Conservation (phyloP, 1,284 basidiomycete species). For the Ustilago crameri region DNA sequence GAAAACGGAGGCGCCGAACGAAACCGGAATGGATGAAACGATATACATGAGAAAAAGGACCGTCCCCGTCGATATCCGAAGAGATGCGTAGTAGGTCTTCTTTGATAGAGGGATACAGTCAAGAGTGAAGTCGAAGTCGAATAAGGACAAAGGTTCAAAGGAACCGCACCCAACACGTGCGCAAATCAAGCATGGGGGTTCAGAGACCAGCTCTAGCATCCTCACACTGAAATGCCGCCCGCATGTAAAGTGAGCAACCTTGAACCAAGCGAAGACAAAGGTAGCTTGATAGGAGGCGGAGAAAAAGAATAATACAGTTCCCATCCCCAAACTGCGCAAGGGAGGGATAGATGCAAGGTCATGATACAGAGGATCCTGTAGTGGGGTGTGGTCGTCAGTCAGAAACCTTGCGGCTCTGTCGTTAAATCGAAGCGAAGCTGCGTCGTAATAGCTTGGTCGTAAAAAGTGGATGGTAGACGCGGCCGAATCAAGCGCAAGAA, state of each 20-base stretch:
- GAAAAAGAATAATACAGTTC: constrained; percentile 31
- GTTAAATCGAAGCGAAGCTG: constrained; percentile 2
- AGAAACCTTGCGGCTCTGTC: constrained; percentile 9
- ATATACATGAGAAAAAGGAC: background rate
- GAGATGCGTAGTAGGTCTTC: too few relatives aligned
- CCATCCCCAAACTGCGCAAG: constrained; percentile 10
- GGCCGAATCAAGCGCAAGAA: constrained; percentile 15
- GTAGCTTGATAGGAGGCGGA: background rate
- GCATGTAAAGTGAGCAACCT: too few relatives aligned
- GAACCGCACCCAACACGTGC: background rate
- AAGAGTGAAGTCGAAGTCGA: background rate
- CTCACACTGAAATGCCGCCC: too few relatives aligned
- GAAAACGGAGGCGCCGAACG: constrained; percentile 2
- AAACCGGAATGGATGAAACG: too few relatives aligned
- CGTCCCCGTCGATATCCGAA: constrained; percentile 9
- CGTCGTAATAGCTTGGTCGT: constrained; percentile 10
- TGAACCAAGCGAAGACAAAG: background rate
- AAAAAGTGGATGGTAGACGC: background rate
- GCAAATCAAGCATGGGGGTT: background rate
- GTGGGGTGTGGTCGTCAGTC: constrained; percentile 39
- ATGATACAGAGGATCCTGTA: constrained; percentile 34
- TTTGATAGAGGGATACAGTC: constrained; percentile 10
- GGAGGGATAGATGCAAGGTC: constrained; percentile 24
- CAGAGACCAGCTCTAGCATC: constrained; percentile 11
- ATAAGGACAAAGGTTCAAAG: background rate